Conservation (phyloP, 2,329 filamentous ascomycete species). For the Colletotrichum sp. region DNA sequence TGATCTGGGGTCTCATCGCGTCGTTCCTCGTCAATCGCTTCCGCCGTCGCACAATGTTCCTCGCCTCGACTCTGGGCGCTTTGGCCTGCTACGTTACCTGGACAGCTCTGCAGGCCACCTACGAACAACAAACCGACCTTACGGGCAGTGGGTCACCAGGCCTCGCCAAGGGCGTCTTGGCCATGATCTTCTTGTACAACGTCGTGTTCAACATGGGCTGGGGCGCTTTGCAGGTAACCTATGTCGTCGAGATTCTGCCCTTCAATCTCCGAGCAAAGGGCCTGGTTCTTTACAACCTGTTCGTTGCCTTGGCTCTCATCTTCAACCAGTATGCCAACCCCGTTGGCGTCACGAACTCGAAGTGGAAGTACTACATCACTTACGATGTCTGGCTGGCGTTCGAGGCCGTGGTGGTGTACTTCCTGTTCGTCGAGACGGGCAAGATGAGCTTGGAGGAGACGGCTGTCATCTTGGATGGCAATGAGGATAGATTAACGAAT, state of each 20-base stretch:
- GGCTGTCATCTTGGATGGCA: slow-evolving; percentile 16
- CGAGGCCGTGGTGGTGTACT: slow-evolving; percentile 14
- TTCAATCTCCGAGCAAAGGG: slow-evolving; percentile 37
- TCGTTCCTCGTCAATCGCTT: slow-evolving; percentile 37
- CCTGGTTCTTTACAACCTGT: slow-evolving; percentile 30
- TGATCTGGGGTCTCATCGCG: slow-evolving; percentile 9
- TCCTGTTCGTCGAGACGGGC: slow-evolving; percentile 22
- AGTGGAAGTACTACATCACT: slow-evolving; percentile 43
- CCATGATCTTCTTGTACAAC: slow-evolving; percentile 38
- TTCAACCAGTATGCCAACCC: slow-evolving; percentile 19
- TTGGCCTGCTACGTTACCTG: slow-evolving; percentile 20
- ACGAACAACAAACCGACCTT: slow-evolving; percentile 25
- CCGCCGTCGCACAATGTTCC: slow-evolving; percentile 17
- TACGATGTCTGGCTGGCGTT: slow-evolving; percentile 27
- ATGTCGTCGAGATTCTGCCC: slow-evolving; percentile 49
- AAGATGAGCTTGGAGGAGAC: slow-evolving; percentile 21
- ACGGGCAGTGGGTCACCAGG: slow-evolving; percentile 1
- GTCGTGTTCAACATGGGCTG: slow-evolving; percentile 39
- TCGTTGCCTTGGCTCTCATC: slow-evolving; percentile 22
- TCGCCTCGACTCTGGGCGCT: slow-evolving; percentile 38
- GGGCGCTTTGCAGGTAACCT: slow-evolving; percentile 45
- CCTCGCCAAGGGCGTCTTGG: slow-evolving; percentile 28
- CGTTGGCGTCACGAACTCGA: slow-evolving; percentile 6
- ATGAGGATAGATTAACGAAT: not conserved
- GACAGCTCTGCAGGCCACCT: slow-evolving; percentile 21